Conservation (phyloP, 139 green algal genomes). For the Parachlorella kessleri region DNA sequence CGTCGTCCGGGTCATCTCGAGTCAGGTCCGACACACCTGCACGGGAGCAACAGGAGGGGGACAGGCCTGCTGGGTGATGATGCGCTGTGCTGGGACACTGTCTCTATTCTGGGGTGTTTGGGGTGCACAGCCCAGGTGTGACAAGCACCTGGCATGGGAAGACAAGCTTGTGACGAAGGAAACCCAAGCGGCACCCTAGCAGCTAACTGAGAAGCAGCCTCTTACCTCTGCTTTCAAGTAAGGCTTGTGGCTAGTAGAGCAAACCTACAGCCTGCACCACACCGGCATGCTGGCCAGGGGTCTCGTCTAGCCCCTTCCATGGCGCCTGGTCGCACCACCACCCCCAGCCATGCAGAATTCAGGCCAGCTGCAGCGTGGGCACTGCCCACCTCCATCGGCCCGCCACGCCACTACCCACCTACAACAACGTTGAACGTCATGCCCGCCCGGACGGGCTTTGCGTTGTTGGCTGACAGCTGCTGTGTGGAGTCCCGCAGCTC, state of each 20-base stretch:
- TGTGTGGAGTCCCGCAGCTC: slow-evolving; percentile 75
- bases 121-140: not conserved
- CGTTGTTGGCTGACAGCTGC: slow-evolving; percentile 60
- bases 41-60: not conserved
- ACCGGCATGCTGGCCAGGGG: too few species aligned
- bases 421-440: slow-evolving; percentile 80
- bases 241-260: too few species aligned
- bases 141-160: not conserved
- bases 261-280: too few species aligned
- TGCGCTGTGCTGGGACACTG: too few species aligned
- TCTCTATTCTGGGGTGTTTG: too few species aligned
- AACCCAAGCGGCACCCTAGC: not conserved
- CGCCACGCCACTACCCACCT: too few species aligned
- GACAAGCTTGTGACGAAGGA: too few species aligned
- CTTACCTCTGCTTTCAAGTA: too few species aligned
- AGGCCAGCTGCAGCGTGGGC: too few species aligned
- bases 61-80: not conserved
- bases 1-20: slow-evolving; percentile 22
- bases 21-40: slow-evolving; percentile 36
- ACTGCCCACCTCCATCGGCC: too few species aligned
- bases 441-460: slow-evolving; percentile 39
- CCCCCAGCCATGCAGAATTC: not conserved
- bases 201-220: not conserved
- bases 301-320: not conserved
- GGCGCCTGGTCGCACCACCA: not conserved